phyloP scores from a whole-genome alignment of 2,329 filamentous ascomycete species.

The Nemania diffusa region DNA sequence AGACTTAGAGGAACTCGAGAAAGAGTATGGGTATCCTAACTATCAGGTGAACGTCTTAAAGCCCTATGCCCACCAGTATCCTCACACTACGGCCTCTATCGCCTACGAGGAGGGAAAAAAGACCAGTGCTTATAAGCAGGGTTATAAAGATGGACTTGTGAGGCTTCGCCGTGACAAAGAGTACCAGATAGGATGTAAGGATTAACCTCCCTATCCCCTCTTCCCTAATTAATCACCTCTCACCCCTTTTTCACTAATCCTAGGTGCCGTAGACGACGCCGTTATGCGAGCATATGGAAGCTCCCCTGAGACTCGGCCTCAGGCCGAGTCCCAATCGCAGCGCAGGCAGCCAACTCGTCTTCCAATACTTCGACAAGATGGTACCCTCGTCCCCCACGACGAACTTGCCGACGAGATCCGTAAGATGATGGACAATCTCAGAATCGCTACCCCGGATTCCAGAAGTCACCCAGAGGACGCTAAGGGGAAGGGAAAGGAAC shows the following conservation, averaged over 20 bases:
- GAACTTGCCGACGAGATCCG: background rate
- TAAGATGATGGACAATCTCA: constrained; percentile 21
- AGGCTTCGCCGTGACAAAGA: background rate
- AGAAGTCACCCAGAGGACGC: background rate
- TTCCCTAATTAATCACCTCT: background rate
- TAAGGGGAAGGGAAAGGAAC: background rate
- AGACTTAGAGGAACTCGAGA: too few relatives aligned
- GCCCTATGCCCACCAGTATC: constrained; percentile 5
- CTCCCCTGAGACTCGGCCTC: background rate
- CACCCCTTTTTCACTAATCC: background rate
- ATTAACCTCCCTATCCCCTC: background rate
- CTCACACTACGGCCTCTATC: background rate
- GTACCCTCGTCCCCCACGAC: background rate
- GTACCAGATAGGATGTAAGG: constrained; percentile 13
- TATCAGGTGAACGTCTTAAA: constrained; percentile 12
- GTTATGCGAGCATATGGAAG: background rate
- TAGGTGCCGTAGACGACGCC: background rate
- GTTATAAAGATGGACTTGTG: background rate
- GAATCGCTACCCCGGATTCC: background rate
- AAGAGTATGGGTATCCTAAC: too few relatives aligned
- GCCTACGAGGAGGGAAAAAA: constrained; percentile 18
- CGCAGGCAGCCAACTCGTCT: too few relatives aligned
- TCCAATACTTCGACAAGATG: background rate
- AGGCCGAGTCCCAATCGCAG: background rate
- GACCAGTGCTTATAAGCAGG: background rate